These are phyloP conservation scores for Acanthamoeba rhysodes DNA, from an alignment of 208 protist species.

Conservation along the genomic window DNA sequence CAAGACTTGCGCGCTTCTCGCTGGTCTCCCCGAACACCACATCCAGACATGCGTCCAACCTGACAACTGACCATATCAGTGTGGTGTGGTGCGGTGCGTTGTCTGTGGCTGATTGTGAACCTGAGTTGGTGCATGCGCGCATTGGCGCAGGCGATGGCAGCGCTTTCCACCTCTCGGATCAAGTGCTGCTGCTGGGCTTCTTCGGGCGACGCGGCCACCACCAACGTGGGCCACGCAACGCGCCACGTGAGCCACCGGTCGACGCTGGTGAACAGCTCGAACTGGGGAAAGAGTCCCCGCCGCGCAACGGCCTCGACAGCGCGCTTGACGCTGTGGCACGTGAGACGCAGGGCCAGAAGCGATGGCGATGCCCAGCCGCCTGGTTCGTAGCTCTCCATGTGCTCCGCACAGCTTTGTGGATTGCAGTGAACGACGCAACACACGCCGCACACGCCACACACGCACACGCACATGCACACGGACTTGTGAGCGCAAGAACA, in stretches of 20 bases:
- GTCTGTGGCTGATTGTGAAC: not conserved
- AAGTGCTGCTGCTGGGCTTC: not conserved
- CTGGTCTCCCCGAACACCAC: not conserved
- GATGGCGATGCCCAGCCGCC: not conserved
- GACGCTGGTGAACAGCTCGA: not conserved
- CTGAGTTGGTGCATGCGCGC: not conserved
- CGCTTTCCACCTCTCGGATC: not conserved
- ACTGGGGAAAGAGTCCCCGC: not conserved
- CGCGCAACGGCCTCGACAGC: not conserved
- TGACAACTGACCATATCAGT: not conserved
- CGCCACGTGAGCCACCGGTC: not conserved
- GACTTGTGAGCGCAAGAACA: too few relatives aligned
- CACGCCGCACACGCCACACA: too few relatives aligned
- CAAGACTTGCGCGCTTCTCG: not conserved
- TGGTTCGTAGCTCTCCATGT: not conserved
- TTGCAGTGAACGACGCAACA: not conserved
- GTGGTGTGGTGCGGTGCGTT: not conserved
- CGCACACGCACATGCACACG: too few relatives aligned
- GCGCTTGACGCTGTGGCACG: not conserved
- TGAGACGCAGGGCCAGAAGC: not conserved
- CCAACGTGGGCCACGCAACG: not conserved
- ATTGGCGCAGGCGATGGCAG: not conserved
- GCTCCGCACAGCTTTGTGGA: not conserved
- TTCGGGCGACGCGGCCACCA: not conserved
- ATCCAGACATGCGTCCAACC: not conserved